phyloP scores from a whole-genome alignment of 2,329 filamentous ascomycete species.

The Botryosphaeria dothidea region DNA sequence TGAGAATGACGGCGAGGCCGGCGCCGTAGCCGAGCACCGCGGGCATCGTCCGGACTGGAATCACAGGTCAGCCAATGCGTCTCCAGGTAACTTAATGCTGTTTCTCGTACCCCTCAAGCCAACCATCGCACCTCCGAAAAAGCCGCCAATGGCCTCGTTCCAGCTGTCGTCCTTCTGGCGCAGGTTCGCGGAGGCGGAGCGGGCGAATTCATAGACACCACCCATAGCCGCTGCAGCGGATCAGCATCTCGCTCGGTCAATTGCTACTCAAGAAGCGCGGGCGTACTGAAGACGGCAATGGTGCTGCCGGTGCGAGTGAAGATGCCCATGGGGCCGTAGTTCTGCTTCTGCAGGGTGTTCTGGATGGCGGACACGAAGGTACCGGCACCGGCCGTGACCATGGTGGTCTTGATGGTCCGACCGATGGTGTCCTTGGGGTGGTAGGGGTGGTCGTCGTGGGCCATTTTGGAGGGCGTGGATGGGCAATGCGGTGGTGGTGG shows the following conservation, averaged over 20 bases:
- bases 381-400: conserved; percentile 68
- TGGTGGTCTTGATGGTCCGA: conserved; percentile 63
- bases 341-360: conserved; percentile 82
- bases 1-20: conserved; percentile 58
- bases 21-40: conserved; percentile 69
- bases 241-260: conserved; percentile 29
- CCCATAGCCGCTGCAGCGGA: conserved; percentile 64
- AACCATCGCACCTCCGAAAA: conserved; percentile 70
- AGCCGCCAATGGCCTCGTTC: conserved; percentile 75
- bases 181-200: conserved; percentile 76
- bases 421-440: conserved; percentile 75
- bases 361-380: conserved; percentile 75
- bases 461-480: conserved; percentile 34
- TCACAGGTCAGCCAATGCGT: conserved; percentile 16
- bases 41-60: conserved; percentile 64
- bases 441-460: conserved; percentile 49
- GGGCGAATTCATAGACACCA: conserved; percentile 76
- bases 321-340: conserved; percentile 77
- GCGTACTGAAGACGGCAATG: conserved; percentile 67
- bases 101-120: conserved; percentile 67
- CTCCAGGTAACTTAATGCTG: background rate
- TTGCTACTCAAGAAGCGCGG: background rate
- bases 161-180: conserved; percentile 79
- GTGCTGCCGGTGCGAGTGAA: conserved; percentile 77
- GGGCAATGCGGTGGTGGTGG: conserved; percentile 11